Evolutionary conservation across 768 basidiomycete genomes (phyloP), one percentile per base, ranked within the genome.

Genomic region (Psilocybe cubensis): DNA sequence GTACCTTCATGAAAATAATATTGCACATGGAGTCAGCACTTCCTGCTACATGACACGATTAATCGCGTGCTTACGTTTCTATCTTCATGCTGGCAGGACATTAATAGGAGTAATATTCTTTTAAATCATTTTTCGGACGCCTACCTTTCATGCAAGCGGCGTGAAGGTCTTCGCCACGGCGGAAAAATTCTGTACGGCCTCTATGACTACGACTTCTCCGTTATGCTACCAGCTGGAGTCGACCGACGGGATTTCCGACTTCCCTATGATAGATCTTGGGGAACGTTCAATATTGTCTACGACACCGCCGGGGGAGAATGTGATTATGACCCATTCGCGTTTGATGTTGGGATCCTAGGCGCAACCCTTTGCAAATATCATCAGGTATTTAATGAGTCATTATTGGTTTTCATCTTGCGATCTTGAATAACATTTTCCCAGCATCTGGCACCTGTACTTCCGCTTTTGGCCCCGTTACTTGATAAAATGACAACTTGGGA

Each of bases 401-500:
- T 27, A 18, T 38, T n/a, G n/a, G n/a, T 38, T 31, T 44, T 27
- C 42, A 33, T 6, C 1, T 29, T 42, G 3, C 18, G 12, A 28
- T 10, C 66, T 64, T 48, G 68, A 69, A 71, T 44, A 14, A 31
- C 1, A n/a, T 54, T n/a, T 18, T 43, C n/a, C 14, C n/a, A 18
- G 59, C 56, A 4, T 69, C 67, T 52, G 65, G 12, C 33, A 7
- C 28, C 70, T 65, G 54, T 67, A 44, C 45, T 64, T 17, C 71
- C 12, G 68, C 54, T 72, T 52, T 44, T 73, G 3, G 72, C 69
- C 1, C 70, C 70, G 3, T 53, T 72, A 10, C 44, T 73, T 2
- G 70, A 72, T 45, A 60, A 44, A 35, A 68, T 72, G 67, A 61
- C 63, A 3, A 71, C 68, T 2, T 57, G 66, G 1, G 38, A 72